These are phyloP conservation scores for Hibiscus tridactylites DNA, from an alignment of 345 rosid species.

Conservation along the genomic window DNA sequence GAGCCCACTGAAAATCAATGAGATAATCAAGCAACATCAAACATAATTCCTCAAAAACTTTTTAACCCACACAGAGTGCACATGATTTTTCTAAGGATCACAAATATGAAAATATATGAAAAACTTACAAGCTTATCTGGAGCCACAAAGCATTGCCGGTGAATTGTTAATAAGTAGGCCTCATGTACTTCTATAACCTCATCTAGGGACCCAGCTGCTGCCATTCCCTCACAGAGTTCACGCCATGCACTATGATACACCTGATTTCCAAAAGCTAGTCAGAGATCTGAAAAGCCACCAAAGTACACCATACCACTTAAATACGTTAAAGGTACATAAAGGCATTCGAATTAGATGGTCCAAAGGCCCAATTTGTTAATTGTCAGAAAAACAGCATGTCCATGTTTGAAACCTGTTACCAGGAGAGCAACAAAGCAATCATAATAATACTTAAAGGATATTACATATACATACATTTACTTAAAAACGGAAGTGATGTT, in stretches of 20 bases:
- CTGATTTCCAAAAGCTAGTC: slow-evolving; percentile 37
- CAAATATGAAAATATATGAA: slow-evolving; percentile 7
- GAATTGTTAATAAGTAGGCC: slow-evolving; percentile 81
- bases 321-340: not conserved
- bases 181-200: slow-evolving; percentile 96
- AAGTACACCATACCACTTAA: not conserved
- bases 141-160: slow-evolving; percentile 93
- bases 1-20: slow-evolving; percentile 60
- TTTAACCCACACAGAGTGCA: slow-evolving; percentile 2
- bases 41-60: slow-evolving; percentile 2
- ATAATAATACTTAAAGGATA: not conserved
- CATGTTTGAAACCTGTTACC: not conserved
- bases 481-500: not conserved
- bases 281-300: slow-evolving; percentile 7
- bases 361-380: not conserved
- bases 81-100: not conserved
- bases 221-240: slow-evolving; percentile 88
- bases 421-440: not conserved
- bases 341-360: not conserved
- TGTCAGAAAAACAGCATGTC: not conserved
- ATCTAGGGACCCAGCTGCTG: slow-evolving; percentile 81
- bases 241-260: slow-evolving; percentile 97
- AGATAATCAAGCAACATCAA: slow-evolving; percentile 5
- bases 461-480: not conserved
- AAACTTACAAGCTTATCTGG: slow-evolving; percentile 82